Base-by-base conservation (phyloP, 2,329 filamentous ascomycete genomes). In the Zymoseptoria crescenta region DNA sequence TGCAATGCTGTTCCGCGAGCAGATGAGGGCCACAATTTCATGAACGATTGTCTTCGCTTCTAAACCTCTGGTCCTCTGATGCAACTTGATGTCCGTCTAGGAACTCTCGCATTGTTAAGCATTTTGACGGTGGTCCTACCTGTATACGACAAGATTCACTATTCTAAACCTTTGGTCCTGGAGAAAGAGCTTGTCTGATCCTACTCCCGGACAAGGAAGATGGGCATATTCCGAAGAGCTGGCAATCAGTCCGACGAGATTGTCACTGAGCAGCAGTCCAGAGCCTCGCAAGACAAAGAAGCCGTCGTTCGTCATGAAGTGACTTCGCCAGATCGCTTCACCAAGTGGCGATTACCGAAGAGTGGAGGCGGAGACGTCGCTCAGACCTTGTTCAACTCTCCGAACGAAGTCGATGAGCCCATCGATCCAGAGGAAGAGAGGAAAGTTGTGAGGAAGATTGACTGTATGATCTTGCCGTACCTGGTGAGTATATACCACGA, bases 401-500 rank as follows among this genome's bases (percentile, higher is more conserved):
- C 76, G 1, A 55, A 56, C 21, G 67, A 72, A 55, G 50, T 70
- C 8, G 74, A 79, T 52, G 79, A 81, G 49, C 70, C 80, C 1
- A 71, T 79, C 55, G 77, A 80, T 53, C 75, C 76, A 0, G 73
- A 66, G 1, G 79, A 82, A 62, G 77, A 78, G 62, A 74, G 72
- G 58, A 74, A 72, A 59, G 60, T 83, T 8, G 72, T 82, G 16
- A 74, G 80, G 64, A 85, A 83, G 68, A 81, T 85, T 57, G 82
- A 85, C 63, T 73, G 79, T 4, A 81, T 83, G 77, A 83, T 85
- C 61, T 61, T 85, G n/a, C 82, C 82, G 2, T 80, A 69, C 56
- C 66, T 73, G 6, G 51, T 52, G 19, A 52, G 51, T 4, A 0
- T 7, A n/a, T 45, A 16, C 35, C 35, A 45, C 35, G n/a, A 45